Evolutionary conservation across 345 rosid species (phyloP).

Genomic region (Erucastrum elatum): DNA sequence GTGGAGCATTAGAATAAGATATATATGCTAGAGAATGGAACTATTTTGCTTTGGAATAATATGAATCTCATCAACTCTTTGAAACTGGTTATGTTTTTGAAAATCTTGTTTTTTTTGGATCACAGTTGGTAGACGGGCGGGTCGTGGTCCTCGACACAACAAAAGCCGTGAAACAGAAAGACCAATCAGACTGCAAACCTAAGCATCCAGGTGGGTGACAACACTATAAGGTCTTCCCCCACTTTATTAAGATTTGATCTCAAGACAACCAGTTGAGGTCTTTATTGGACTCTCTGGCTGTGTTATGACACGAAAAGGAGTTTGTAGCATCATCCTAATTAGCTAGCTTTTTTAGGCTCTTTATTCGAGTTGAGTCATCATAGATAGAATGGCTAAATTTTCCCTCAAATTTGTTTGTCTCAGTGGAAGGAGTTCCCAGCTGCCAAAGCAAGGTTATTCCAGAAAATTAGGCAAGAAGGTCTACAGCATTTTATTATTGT

Average conservation of each 20-base stretch:
- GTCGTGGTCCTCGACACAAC: constrained; percentile 46
- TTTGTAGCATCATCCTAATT: background rate
- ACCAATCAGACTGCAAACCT: constrained; percentile 22
- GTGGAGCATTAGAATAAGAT: background rate
- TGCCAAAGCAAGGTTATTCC: background rate
- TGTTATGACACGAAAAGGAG: background rate
- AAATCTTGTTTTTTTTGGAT: constrained; percentile 9
- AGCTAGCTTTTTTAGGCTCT: background rate
- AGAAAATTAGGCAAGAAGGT: background rate
- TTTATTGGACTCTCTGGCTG: background rate
- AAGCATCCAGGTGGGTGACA: constrained; percentile 14
- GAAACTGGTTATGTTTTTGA: background rate
- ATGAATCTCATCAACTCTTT: background rate
- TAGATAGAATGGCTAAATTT: background rate
- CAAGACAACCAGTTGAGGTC: background rate
- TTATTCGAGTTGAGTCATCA: background rate
- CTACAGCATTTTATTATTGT: background rate
- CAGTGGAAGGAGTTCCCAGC: background rate
- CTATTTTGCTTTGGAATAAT: background rate
- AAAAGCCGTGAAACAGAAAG: constrained; percentile 4
- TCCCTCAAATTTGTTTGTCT: constrained; percentile 7
- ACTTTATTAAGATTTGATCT: constrained; percentile 5
- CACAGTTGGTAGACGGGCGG: constrained; percentile 66
- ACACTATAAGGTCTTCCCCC: background rate
- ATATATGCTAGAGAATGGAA: background rate